Evolutionary conservation across 345 rosid genomes (phyloP).

Genomic region (Eucalyptus sp.): DNA sequence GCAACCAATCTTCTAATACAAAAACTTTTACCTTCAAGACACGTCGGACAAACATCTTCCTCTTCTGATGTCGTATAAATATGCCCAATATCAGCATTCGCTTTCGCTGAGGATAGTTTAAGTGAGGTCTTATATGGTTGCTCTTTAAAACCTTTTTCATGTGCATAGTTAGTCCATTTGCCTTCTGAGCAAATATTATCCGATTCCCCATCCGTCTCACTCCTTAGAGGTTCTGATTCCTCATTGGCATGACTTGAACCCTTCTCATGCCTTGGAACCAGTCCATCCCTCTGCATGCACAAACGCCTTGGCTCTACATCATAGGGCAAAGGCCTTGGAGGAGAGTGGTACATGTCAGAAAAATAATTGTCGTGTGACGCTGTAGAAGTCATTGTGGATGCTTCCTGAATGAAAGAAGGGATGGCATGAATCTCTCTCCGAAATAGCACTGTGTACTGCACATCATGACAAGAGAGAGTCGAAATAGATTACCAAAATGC

Average conservation of each 20-base stretch:
- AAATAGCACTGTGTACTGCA: too few relatives aligned
- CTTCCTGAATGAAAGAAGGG: slow-evolving; percentile 67
- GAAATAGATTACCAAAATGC: too few relatives aligned
- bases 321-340: slow-evolving; percentile 95
- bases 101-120: slow-evolving; percentile 37
- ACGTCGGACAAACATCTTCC: slow-evolving; percentile 97
- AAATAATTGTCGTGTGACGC: slow-evolving; percentile 71
- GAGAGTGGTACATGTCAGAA: slow-evolving; percentile 73
- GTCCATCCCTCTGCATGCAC: slow-evolving; percentile 41
- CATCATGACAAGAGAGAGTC: too few relatives aligned
- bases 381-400: slow-evolving; percentile 52
- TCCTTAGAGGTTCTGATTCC: slow-evolving; percentile 79
- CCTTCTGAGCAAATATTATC: slow-evolving; percentile 44
- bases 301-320: slow-evolving; percentile 63
- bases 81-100: slow-evolving; percentile 15
- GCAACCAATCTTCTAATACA: not conserved
- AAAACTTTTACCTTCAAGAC: slow-evolving; percentile 73
- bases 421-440: slow-evolving; percentile 11
- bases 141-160: slow-evolving; percentile 50
- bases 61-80: slow-evolving; percentile 55
- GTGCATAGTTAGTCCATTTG: slow-evolving; percentile 51
- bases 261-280: slow-evolving; percentile 68
- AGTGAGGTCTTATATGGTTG: slow-evolving; percentile 35
- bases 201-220: slow-evolving; percentile 39
- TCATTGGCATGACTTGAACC: slow-evolving; percentile 79